Conservation (phyloP, 352 stramenopile genomes). For the Pythium graminicola region DNA sequence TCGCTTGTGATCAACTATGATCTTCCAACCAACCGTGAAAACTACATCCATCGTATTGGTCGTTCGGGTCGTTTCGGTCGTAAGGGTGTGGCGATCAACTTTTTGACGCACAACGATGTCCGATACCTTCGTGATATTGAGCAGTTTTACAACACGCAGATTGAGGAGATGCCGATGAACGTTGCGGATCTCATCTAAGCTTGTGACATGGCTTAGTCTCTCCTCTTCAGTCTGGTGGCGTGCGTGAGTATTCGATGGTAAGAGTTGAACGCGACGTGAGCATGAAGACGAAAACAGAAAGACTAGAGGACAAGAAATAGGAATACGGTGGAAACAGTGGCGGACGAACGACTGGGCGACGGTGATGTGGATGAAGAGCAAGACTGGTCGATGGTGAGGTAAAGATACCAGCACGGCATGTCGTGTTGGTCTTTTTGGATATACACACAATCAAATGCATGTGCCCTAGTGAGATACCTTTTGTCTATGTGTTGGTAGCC, state of each 20-base stretch:
- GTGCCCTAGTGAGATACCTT: too few relatives aligned
- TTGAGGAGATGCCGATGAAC: conserved; percentile 99
- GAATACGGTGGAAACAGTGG: conserved; percentile 11
- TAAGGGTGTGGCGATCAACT: conserved; percentile 99
- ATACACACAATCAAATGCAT: conserved; percentile 25
- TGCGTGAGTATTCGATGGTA: not conserved
- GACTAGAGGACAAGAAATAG: conserved; percentile 23
- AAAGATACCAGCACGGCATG: conserved; percentile 11
- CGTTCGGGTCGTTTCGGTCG: conserved; percentile 98
- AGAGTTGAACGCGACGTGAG: not conserved
- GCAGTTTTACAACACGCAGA: conserved; percentile 99
- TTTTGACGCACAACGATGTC: conserved; percentile 98
- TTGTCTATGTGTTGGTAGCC: too few relatives aligned
- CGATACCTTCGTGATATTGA: conserved; percentile 99
- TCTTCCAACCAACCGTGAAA: conserved; percentile 98
- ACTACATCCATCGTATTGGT: conserved; percentile 99
- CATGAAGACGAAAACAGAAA: not conserved
- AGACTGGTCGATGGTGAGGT: not conserved
- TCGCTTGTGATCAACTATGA: conserved; percentile 99
- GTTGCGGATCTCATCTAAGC: conserved; percentile 98
- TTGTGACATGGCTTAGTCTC: not conserved
- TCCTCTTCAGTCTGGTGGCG: not conserved
- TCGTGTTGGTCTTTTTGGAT: conserved; percentile 24
- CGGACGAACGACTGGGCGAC: not conserved
- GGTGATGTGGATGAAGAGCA: not conserved